phyloP scores from a whole-genome alignment of 176 grass and related monocot genomes.

The Urochloa ruziziensis region DNA sequence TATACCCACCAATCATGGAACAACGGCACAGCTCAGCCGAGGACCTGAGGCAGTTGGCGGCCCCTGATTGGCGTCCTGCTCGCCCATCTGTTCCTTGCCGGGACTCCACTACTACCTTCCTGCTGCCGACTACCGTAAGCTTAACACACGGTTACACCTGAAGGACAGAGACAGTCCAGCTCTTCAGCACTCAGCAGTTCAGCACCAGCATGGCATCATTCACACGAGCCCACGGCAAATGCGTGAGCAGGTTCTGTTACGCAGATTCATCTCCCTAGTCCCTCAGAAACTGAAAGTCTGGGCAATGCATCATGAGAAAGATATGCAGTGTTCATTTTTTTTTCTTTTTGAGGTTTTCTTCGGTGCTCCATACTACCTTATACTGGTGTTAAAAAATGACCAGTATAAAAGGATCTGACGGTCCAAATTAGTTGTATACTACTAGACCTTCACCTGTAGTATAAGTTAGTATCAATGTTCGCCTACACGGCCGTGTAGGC shows the following conservation, averaged over 20 bases:
- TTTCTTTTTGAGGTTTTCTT: no score
- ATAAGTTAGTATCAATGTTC: no score
- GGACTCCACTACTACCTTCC: not conserved
- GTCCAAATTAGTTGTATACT: no score
- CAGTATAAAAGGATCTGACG: no score
- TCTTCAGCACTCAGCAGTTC: not conserved
- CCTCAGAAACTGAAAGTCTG: not conserved
- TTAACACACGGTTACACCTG: not conserved
- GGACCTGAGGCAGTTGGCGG: not conserved
- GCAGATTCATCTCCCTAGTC: not conserved
- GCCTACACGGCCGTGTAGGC: no score
- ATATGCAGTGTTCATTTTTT: not conserved
- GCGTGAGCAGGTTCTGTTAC: constrained; percentile 41
- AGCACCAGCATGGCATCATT: constrained; percentile 1
- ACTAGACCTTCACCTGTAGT: no score
- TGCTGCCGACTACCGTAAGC: not conserved
- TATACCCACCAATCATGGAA: constrained; percentile 26
- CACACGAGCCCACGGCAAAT: constrained; percentile 39
- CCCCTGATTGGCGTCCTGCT: constrained; percentile 17
- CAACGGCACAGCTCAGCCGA: constrained; percentile 16
- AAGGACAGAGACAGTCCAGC: not conserved
- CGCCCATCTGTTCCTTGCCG: not conserved
- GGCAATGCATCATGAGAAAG: constrained; percentile 17
- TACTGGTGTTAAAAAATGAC: no score
- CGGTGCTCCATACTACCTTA: no score